These are phyloP conservation scores for Capronia americana DNA, from an alignment of 2,329 filamentous ascomycete genomes.

Conservation along the genomic window DNA sequence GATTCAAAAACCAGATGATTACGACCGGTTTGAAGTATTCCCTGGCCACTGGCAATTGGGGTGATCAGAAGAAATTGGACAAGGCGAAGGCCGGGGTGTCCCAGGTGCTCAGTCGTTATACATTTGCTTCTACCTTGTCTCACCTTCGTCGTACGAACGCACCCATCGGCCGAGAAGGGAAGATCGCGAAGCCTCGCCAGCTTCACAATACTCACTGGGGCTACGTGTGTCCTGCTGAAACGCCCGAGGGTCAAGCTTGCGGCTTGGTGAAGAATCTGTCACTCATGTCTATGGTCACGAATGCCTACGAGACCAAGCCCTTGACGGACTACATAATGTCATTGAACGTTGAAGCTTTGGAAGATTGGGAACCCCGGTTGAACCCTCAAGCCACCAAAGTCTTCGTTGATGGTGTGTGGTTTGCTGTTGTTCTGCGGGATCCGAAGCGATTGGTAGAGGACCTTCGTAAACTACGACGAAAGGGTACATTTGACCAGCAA, in stretches of 20 bases:
- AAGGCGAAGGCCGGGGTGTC: slow-evolving; percentile 96
- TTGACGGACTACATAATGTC: slow-evolving; percentile 96
- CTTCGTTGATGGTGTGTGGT: slow-evolving; percentile 98
- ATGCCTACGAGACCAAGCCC: slow-evolving; percentile 87
- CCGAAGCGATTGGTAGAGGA: slow-evolving; percentile 82
- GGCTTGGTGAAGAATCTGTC: slow-evolving; percentile 97
- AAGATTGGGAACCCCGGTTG: slow-evolving; percentile 86
- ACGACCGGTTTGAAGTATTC: slow-evolving; percentile 97
- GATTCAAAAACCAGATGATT: slow-evolving; percentile 87
- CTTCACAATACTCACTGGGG: slow-evolving; percentile 99
- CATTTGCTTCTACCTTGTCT: slow-evolving; percentile 93
- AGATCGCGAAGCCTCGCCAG: slow-evolving; percentile 96
- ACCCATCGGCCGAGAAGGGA: slow-evolving; percentile 95
- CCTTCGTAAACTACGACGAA: slow-evolving; percentile 77
- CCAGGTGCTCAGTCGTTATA: slow-evolving; percentile 97
- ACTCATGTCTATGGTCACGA: slow-evolving; percentile 97
- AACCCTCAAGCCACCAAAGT: slow-evolving; percentile 96
- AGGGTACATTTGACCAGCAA: slow-evolving; percentile 85
- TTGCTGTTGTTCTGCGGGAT: slow-evolving; percentile 84
- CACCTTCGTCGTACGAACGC: slow-evolving; percentile 98
- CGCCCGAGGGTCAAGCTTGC: slow-evolving; percentile 96
- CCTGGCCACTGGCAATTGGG: slow-evolving; percentile 97
- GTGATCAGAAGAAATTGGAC: slow-evolving; percentile 97
- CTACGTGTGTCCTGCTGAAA: slow-evolving; percentile 94
- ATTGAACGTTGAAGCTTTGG: slow-evolving; percentile 92